Evolutionary conservation across 495 filamentous ascomycete species (phyloP), one percentile per base, ranked within the genome.

Genomic region (Bacidia rubella): DNA sequence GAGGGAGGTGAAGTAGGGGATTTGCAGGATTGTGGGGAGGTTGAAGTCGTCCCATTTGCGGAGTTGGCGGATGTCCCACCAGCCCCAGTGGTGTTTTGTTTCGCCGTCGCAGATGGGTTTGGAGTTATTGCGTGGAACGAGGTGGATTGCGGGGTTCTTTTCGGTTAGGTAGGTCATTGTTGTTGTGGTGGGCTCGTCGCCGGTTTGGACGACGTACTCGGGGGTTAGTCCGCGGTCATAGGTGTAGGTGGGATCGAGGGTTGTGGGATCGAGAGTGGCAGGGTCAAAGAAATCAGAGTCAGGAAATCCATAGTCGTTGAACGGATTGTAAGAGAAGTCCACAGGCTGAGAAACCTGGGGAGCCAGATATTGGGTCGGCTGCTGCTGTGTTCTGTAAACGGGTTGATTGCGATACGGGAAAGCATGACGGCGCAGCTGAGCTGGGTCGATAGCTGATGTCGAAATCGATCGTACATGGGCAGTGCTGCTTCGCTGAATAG

Each of bases 31-130:
- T 48, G 82, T 81, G 43, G 68, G 62, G 22, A 87, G 67, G 49
- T 75, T 83, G 74, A 95, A 95, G 54, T 78, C 74, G 41, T 73
- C 74, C 89, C 89, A 96, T 56, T 78, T 74, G 45, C 84, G 81
- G 55, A 95, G 71, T 59, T 93, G 89, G 47, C 89, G 85, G 51
- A 95, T 76, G 57, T 96, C 89, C 85, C 85, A 96, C 89, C 89
- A 96, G 63, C 87, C 90, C 63, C 93, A 83, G 60, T 81, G 82
- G 61, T 85, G 79, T 59, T 81, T 65, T 41, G 82, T 81, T 38
- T 87, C 79, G 23, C 78, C 75, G 21, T 77, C 74, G 12, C 21
- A 24, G 15, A n/a, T 17, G 10, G 25, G 25, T 10, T 79, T 73
- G 63, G 85, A 78, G 57, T 80, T 86, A 60, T 81, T 85, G 7